Evolutionary conservation across 495 filamentous ascomycete species (phyloP), one percentile per base, ranked within the genome.

Genomic region (Clohesyomyces aquaticus): DNA sequence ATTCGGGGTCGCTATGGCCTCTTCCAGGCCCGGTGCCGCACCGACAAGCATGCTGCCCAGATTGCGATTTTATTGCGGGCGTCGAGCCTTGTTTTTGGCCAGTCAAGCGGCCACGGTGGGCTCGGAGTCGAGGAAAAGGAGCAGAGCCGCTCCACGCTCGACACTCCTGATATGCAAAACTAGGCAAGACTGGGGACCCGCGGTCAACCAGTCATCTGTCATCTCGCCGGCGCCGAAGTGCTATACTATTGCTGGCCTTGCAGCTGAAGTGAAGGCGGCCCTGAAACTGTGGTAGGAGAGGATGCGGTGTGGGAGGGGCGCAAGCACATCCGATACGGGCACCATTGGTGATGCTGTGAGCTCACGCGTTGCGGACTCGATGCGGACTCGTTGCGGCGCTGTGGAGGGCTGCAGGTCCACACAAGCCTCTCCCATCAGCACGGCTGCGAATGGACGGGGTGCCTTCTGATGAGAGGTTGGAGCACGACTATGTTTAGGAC

Each of bases 351-450:
- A 14, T 38, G 32, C 32, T 38, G 32, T 38, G 46, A 18, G 46
- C 32, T 38, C 21, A 23, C 18, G 21, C 18, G 46, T 23, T 18
- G 11, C 10, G n/a, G 11, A 11, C 18, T 23, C 18, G 46, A 22
- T 18, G 46, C 22, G 18, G 48, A 22, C 48, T 6, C 22, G 14
- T 3, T 51, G 11, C 4, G 22, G 23, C 48, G n/a, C 48, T 12
- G 23, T 14, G 55, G 8, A 42, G 12, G 29, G 18, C 2, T 45
- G n/a, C n/a, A n/a, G n/a, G n/a, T n/a, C n/a, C n/a, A n/a, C n/a
- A n/a, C 41, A 49, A 59, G 55, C 55, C 55, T 59, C 55, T 25
- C 35, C 35, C 43, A 60, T 26, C 41, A 28, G 23, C 41, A n/a
- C 4, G 14, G 3, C 10, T 53, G 11, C 4, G 3, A 16, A 27